A percentile compares a stretch with the other conserved stretches of the same genome.
Conservation (phyloP, 129 eudicot species). For the Centella asiatica region DNA sequence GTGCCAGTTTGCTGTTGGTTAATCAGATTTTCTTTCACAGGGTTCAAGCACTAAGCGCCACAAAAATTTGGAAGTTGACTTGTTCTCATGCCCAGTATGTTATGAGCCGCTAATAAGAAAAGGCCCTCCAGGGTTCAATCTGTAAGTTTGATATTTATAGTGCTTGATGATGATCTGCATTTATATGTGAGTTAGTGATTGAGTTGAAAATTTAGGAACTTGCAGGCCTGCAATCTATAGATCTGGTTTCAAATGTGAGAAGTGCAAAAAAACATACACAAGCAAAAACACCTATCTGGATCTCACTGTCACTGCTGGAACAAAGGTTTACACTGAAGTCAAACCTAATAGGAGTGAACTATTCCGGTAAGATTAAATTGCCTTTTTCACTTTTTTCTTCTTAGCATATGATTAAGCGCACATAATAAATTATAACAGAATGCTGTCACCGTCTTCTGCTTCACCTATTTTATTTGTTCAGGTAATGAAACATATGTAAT, state of each 20-base stretch:
- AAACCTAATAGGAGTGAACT: slow-evolving; percentile 20
- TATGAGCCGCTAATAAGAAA: slow-evolving; percentile 80
- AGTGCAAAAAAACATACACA: slow-evolving; percentile 44
- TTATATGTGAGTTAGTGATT: neutral
- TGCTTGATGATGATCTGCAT: slow-evolving; percentile 7
- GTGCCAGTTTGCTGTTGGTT: neutral
- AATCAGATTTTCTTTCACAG: slow-evolving; percentile 22
- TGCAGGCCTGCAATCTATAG: slow-evolving; percentile 9
- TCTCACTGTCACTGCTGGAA: slow-evolving; percentile 58
- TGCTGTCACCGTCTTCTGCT: neutral
- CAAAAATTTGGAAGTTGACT: slow-evolving; percentile 34
- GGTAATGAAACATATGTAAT: no score
- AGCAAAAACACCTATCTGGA: slow-evolving; percentile 76
- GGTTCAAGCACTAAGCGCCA: slow-evolving; percentile 32
- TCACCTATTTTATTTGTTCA: neutral
- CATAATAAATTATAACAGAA: neutral
- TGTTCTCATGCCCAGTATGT: slow-evolving; percentile 87
- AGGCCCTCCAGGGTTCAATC: slow-evolving; percentile 90
- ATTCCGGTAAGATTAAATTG: slow-evolving; percentile 46
- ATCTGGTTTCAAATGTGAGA: slow-evolving; percentile 6
- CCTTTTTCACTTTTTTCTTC: neutral
- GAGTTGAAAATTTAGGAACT: slow-evolving; percentile 2
- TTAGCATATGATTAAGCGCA: neutral
- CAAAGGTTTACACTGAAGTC: slow-evolving; percentile 63
- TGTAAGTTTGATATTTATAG: slow-evolving; percentile 45